A percentile compares a stretch with the other conserved stretches of the same genome.
These are phyloP conservation scores for Boletus sp. DNA, from an alignment of 768 basidiomycete species.

Conservation along the genomic window DNA sequence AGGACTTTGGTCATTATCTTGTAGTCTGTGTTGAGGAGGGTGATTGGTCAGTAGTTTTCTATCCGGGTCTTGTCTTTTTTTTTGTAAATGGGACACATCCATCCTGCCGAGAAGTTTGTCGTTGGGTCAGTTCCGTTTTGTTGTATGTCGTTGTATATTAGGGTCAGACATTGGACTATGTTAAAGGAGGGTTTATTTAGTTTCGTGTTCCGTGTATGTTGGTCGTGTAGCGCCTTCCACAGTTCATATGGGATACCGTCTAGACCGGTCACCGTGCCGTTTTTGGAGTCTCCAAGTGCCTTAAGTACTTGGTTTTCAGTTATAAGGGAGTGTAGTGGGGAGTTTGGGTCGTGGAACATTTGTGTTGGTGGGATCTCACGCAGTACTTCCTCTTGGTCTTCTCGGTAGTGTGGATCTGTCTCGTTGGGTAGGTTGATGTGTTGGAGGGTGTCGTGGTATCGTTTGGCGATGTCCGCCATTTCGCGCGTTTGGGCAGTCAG, in stretches of 20 bases:
- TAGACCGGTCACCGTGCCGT: background rate
- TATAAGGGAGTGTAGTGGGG: conserved; percentile 29
- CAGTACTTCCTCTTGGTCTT: rapidly evolving
- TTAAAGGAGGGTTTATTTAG: background rate
- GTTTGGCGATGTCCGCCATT: conserved; percentile 33
- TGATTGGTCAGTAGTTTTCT: conserved; percentile 35
- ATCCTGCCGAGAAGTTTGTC: background rate
- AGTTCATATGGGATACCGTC: background rate
- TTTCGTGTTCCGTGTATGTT: background rate
- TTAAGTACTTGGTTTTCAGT: background rate
- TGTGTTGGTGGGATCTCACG: background rate
- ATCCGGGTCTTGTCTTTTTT: background rate
- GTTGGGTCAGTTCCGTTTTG: rapidly evolving
- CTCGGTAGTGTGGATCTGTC: background rate
- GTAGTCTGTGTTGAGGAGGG: conserved; percentile 35
- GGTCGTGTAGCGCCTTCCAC: background rate
- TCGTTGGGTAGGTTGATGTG: rapidly evolving
- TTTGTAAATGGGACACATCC: conserved; percentile 3
- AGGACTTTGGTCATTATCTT: conserved; percentile 32
- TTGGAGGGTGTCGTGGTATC: conserved; percentile 24
- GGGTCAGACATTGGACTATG: background rate
- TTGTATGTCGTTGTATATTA: background rate
- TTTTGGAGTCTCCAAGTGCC: background rate
- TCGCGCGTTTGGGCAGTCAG: conserved; percentile 2
- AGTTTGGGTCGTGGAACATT: rapidly evolving